Conservation (phyloP, 2,329 filamentous ascomycete genomes). For the Pseudogymnoascus sp. region DNA sequence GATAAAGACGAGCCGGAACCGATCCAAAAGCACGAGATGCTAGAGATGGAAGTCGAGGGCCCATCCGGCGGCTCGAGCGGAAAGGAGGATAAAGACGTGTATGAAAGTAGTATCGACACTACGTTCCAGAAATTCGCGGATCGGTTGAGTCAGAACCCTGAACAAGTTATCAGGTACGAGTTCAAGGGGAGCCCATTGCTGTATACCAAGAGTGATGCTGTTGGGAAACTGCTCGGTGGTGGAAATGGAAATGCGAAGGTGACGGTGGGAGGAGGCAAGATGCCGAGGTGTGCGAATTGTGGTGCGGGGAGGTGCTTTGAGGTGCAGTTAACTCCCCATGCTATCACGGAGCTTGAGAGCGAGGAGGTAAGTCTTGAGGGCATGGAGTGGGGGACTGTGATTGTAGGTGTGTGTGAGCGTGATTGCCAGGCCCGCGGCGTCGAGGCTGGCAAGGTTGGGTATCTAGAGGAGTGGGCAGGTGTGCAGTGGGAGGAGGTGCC, state of each 20-base stretch:
- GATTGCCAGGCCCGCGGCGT: slow-evolving; percentile 62
- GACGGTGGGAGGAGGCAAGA: slow-evolving; percentile 32
- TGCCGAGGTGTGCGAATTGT: slow-evolving; percentile 73
- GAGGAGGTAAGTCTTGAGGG: slow-evolving; percentile 66
- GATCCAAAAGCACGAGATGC: slow-evolving; percentile 40
- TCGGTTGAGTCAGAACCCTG: slow-evolving; percentile 68
- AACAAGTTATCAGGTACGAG: slow-evolving; percentile 75
- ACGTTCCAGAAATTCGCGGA: slow-evolving; percentile 76
- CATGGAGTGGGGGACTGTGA: slow-evolving; percentile 97
- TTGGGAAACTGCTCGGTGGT: slow-evolving; percentile 53
- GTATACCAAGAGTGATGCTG: slow-evolving; percentile 67
- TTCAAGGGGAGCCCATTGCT: slow-evolving; percentile 65
- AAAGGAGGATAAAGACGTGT: slow-evolving; percentile 60
- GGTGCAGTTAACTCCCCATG: slow-evolving; percentile 82
- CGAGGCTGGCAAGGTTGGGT: slow-evolving; percentile 57
- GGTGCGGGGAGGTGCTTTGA: slow-evolving; percentile 73
- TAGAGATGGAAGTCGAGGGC: slow-evolving; percentile 39
- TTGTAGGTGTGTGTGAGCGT: slow-evolving; percentile 72
- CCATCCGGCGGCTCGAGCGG: slow-evolving; percentile 21
- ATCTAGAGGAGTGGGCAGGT: slow-evolving; percentile 92
- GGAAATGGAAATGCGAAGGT: slow-evolving; percentile 18
- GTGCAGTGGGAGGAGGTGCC: slow-evolving; percentile 89
- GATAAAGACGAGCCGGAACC: slow-evolving; percentile 45
- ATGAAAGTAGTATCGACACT: slow-evolving; percentile 66
- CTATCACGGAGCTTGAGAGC: slow-evolving; percentile 79